Base-by-base conservation (phyloP, 257 asterid species). In the Prunella vulgaris region DNA sequence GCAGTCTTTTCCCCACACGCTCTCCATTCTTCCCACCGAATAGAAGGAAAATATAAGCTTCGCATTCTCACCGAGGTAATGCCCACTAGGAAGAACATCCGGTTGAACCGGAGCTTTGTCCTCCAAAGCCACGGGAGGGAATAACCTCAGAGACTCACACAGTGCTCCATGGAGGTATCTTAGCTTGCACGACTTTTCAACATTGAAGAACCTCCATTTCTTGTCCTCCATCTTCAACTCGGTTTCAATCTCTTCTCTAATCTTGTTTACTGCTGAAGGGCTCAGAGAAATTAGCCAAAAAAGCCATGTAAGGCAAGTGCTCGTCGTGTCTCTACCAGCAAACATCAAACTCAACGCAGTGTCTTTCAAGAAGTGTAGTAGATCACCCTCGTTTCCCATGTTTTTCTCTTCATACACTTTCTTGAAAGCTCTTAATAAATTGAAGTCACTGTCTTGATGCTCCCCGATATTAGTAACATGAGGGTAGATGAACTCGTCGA, bases 271-370 rank as follows among this genome's bases (percentile, higher is more conserved):
- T 0, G 72, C 66, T 0, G 9, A 7, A 9, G 86, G 82, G 59
- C 76, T 72, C 1, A 18, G 22, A 0, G 89, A 71, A 2, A 84
- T 9, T 8, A 83, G 65, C 88, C 90, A 71, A 2, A 84, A 6
- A 5, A 83, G 65, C 88, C 90, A 85, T 1, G 83, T 68, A 2
- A 85, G 82, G 20, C 80, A 57, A 13, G 83, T 33, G 38, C 86
- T 72, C 2, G 82, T 67, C 30, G 88, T 83, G 70, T 85, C 88
- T 17, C 85, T 67, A 0, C 90, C 88, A 0, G 86, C 90, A 10
- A 83, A 30, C 69, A 83, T 63, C 30, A 85, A 25, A 25, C 28
- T 25, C 1, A 25, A 25, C 28, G 28, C 28, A 25, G 28, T 25
- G 28, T 25, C 28, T 1, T 25, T 25, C 28, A 25, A 25, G 28